Conservation (phyloP, 2,329 filamentous ascomycete genomes). For the Ascomycota sp. region DNA sequence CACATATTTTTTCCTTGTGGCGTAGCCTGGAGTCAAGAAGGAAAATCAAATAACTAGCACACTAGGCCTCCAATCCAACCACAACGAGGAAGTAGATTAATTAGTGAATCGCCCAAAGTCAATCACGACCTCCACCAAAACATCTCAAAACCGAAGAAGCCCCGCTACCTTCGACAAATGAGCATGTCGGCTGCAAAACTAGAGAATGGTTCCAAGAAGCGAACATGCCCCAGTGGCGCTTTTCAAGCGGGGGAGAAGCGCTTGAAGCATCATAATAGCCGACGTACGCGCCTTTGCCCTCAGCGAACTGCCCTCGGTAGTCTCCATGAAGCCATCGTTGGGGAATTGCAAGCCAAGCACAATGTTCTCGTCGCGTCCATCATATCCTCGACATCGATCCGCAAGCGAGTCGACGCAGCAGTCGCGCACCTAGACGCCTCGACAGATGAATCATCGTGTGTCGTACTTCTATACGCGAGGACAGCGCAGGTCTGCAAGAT, state of each 20-base stretch:
- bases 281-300: slow-evolving; percentile 2
- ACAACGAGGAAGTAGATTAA: too few species aligned
- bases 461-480: slow-evolving; percentile 30
- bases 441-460: slow-evolving; percentile 7
- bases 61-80: too few species aligned
- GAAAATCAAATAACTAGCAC: too few species aligned
- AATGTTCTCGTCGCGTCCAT: slow-evolving; percentile 31
- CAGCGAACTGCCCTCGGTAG: slow-evolving; percentile 8
- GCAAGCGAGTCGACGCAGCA: slow-evolving; percentile 27
- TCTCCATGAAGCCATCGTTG: slow-evolving; percentile 21
- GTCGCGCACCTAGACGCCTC: slow-evolving; percentile 19
- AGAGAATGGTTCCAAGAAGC: too few species aligned
- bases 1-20: too few species aligned
- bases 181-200: too few species aligned
- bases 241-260: neutral
- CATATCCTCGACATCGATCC: slow-evolving; percentile 39
- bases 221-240: too few species aligned
- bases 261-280: slow-evolving; percentile 3
- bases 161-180: too few species aligned
- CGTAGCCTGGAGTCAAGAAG: too few species aligned
- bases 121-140: too few species aligned
- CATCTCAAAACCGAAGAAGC: too few species aligned
- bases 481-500: slow-evolving; percentile 38
- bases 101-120: too few species aligned
- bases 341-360: slow-evolving; percentile 23